Evolutionary conservation across 2,329 filamentous ascomycete species (phyloP).

Genomic region (Oidium heveae): DNA sequence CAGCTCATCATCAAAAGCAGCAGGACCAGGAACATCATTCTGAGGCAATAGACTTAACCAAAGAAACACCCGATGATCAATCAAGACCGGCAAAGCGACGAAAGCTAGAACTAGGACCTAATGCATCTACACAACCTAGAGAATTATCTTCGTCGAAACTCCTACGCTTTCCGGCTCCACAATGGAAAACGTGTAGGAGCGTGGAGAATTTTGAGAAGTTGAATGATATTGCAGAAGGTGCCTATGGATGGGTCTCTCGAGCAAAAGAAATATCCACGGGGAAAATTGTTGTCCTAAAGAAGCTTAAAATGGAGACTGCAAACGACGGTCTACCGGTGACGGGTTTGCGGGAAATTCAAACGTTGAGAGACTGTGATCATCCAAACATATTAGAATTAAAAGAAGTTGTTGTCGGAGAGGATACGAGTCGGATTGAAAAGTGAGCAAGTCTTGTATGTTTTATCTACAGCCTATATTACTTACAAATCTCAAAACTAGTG

Average conservation of each 20-base stretch:
- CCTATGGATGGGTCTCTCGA: conserved; percentile 82
- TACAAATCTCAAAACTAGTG: conserved; percentile 22
- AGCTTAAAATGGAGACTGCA: conserved; percentile 63
- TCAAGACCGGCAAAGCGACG: conserved; percentile 35
- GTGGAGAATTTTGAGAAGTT: conserved; percentile 76
- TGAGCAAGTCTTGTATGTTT: conserved; percentile 11
- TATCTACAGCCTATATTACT: neutral
- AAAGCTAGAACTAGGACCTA: conserved; percentile 18
- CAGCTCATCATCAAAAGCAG: conserved; percentile 1
- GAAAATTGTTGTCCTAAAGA: conserved; percentile 73
- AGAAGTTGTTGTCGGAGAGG: conserved; percentile 61
- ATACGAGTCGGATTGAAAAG: conserved; percentile 27
- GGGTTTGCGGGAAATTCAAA: conserved; percentile 80
- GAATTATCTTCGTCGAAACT: conserved; percentile 25
- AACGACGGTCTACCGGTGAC: conserved; percentile 66
- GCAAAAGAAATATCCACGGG: conserved; percentile 51
- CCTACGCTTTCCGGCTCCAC: conserved; percentile 41
- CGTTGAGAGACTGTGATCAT: conserved; percentile 57
- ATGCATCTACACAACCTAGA: conserved; percentile 8
- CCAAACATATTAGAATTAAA: conserved; percentile 57
- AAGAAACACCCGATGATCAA: conserved; percentile 8
- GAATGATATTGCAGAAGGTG: conserved; percentile 93
- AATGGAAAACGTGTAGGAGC: conserved; percentile 47
- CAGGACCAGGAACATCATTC: no score
- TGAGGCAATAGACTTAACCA: conserved; percentile 2